Base-by-base conservation (phyloP, 257 asterid species). In the Capsicum pubescens region DNA sequence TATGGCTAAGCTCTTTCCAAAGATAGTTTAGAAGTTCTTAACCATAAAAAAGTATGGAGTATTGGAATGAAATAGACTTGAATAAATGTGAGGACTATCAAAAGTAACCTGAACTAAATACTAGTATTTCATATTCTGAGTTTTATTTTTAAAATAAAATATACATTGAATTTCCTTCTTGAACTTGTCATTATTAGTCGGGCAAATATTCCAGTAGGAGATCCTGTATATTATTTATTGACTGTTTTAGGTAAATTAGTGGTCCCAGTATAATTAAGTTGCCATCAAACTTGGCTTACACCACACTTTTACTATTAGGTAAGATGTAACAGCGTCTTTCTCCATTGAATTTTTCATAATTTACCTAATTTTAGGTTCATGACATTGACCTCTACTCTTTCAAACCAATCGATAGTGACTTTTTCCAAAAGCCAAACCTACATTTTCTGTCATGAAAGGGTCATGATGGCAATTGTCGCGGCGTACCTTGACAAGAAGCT, bases 301-400 rank as follows among this genome's bases (percentile, higher is more conserved):
- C 7, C 58, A 9, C 58, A 36, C 39, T 44, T 70, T 44, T 46
- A 46, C 54, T 71, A 46, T 46, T 46, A n/a, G 58, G 79, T 12
- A 46, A 39, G 58, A 71, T 44, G 79, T 71, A 48, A 71, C 58
- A 44, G n/a, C 58, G 39, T 36, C 11, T 72, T 72, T 72, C 59
- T 48, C 59, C 80, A 6, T 72, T 32, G 59, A 46, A 11, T n/a
- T 48, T 72, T 72, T 48, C 39, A 17, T 48, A 6, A 48, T 48
- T 48, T 72, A 19, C 42, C 80, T 9, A 72, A 72, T 72, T 48
- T 6, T 48, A 6, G 80, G 80, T 48, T 72, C 4, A 35, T 72
- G 44, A n/a, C 48, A 72, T 19, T 7, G 60, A 19, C 60, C 32
- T 72, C 59, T 72, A 13, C 6, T 48, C 3, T 46, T 72, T 48